Base-by-base conservation (phyloP, 345 rosid genomes). In the Eucalyptus brandiana region DNA sequence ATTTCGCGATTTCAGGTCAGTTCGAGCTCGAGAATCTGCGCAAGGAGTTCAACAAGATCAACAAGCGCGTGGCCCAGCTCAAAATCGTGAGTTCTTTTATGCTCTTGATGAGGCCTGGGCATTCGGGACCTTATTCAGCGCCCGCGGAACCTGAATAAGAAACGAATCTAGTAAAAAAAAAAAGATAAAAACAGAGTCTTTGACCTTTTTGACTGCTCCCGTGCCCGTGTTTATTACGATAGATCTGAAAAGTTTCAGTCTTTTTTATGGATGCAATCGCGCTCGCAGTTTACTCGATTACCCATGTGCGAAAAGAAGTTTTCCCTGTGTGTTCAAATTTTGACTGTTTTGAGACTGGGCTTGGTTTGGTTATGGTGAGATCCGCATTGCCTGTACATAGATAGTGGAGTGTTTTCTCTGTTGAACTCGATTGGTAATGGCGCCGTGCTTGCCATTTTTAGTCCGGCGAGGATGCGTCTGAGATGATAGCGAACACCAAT, bases 51-150 rank as follows among this genome's bases (percentile, higher is more conserved):
- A 97, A 96, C 89, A 93, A 93, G 91, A 92, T 94, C 83, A 96
- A 95, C 89, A 97, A 96, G 90, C 90, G 91, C 89, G 93, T 97
- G 6, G 99, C 96, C 56, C 93, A 96, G 89, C 96, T 96, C 81
- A 96, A 92, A 93, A 90, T 96, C 56, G 99, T 96, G 60, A 94
- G 96, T 89, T 40, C 23, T 40, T 16, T 37, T 76, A 4, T 37
- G 45, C 83, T 6, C 83, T 2, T 10, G 45, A 72, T 10, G 83
- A 72, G 83, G 47, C 7, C 13, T 40, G 45, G 47, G 24, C 9
- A 6, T 40, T 40, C 23, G 45, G 45, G 83, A 19, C 45, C 15
- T 37, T 37, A 11, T 72, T 72, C 12, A 76, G 26, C 42, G 28
- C 83, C 83, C 9, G 42, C 47, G 85, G 47, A 40, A 40, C 85